phyloP scores from a whole-genome alignment of 2,329 filamentous ascomycete species.

The Alternaria postmessia region DNA sequence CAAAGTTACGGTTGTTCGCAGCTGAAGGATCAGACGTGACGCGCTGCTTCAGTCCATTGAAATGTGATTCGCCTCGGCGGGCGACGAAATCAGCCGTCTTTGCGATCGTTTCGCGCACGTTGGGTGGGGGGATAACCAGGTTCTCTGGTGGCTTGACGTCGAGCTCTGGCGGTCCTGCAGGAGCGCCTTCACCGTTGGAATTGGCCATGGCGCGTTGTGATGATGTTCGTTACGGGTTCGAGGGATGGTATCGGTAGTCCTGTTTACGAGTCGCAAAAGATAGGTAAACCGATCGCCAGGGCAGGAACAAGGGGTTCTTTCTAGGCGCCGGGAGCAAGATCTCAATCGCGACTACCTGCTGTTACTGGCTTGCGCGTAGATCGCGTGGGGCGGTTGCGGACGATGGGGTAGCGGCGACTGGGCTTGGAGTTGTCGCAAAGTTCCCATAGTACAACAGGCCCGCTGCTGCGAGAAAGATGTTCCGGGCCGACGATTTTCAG shows the following conservation, averaged over 20 bases:
- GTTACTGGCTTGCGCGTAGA: slow-evolving; percentile 11
- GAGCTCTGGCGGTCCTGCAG: slow-evolving; percentile 26
- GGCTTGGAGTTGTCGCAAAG: slow-evolving; percentile 19
- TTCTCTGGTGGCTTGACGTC: slow-evolving; percentile 75
- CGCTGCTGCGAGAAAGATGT: slow-evolving; percentile 12
- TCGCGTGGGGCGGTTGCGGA: slow-evolving; percentile 7
- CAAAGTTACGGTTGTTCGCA: slow-evolving; percentile 79
- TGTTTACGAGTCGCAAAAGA: slow-evolving; percentile 13
- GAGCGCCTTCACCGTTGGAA: slow-evolving; percentile 34
- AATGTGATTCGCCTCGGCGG: slow-evolving; percentile 71
- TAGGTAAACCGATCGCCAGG: background rate
- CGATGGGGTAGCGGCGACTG: slow-evolving; percentile 5
- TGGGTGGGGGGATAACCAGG: slow-evolving; percentile 83
- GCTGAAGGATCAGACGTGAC: slow-evolving; percentile 72
- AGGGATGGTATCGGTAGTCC: slow-evolving; percentile 12
- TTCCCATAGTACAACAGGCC: slow-evolving; percentile 10
- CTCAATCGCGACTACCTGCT: background rate
- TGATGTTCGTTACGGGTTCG: slow-evolving; percentile 18
- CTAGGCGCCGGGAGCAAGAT: slow-evolving; percentile 12
- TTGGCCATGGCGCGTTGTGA: slow-evolving; percentile 36
- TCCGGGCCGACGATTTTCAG: slow-evolving; percentile 10
- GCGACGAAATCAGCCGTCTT: slow-evolving; percentile 94
- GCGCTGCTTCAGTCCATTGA: slow-evolving; percentile 86
- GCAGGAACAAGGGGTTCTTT: background rate
- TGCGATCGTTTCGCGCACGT: slow-evolving; percentile 85